Conservation (phyloP, 176 grass and related monocot genomes). For the Triticum monococcum region DNA sequence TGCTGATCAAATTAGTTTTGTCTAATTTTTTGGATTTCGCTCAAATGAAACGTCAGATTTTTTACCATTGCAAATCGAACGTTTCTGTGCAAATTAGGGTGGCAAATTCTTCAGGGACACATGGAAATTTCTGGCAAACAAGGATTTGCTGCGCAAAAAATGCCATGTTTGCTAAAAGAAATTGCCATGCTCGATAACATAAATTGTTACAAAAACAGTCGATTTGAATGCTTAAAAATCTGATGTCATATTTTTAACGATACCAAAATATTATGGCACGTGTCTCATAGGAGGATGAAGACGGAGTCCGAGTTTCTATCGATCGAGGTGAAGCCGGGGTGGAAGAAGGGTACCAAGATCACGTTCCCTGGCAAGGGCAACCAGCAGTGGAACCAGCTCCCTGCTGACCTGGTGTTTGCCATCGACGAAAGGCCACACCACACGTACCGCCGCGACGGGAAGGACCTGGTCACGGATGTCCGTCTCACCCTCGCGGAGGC, state of each 20-base stretch:
- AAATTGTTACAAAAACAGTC: no score
- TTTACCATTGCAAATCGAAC: no score
- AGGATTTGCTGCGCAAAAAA: no score
- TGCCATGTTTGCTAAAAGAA: fast-evolving
- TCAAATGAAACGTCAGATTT: no score
- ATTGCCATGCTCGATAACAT: no score
- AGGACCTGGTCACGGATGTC: slow-evolving; percentile 48
- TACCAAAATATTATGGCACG: neutral
- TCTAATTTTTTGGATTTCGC: no score
- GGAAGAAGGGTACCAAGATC: slow-evolving; percentile 86
- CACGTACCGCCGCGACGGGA: slow-evolving; percentile 59
- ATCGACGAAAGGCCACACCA: slow-evolving; percentile 73
- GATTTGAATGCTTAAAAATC: no score
- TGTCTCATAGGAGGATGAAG: slow-evolving; percentile 41
- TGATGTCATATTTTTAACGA: no score
- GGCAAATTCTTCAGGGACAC: no score
- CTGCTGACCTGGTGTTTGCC: slow-evolving; percentile 61
- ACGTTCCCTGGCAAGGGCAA: slow-evolving; percentile 68
- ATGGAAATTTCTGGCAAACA: no score
- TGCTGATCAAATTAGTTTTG: neutral
- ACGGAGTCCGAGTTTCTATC: slow-evolving; percentile 59
- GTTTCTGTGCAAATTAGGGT: no score
- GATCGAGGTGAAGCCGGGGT: slow-evolving; percentile 82
- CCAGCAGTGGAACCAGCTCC: slow-evolving; percentile 35
- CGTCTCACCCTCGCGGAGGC: slow-evolving; percentile 54